A percentile compares a stretch with the other conserved stretches of the same genome.
phyloP scores from a whole-genome alignment of 2,329 filamentous ascomycete genomes.

The Hirsutella rhossiliensis region DNA sequence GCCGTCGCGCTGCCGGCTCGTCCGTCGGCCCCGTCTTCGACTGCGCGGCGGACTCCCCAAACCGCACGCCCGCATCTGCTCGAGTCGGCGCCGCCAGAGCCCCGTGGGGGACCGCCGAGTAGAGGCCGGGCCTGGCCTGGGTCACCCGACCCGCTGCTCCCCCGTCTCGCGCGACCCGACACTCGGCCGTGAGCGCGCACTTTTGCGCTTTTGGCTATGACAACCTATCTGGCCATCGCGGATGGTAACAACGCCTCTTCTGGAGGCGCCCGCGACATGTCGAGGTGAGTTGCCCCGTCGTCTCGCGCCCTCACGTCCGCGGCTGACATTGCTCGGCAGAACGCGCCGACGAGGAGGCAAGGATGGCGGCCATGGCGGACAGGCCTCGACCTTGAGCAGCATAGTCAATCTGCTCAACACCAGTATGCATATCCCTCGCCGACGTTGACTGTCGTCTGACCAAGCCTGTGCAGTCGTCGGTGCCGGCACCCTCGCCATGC shows the following conservation, averaged over 20 bases:
- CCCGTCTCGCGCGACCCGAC: not conserved
- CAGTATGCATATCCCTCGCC: slow-evolving; percentile 41
- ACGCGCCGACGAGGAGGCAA: slow-evolving; percentile 54
- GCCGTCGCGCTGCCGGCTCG: too few species aligned
- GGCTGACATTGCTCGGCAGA: slow-evolving; percentile 18
- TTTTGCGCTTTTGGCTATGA: slow-evolving; percentile 28
- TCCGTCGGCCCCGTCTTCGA: too few species aligned
- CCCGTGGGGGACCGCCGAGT: not conserved
- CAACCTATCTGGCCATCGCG: slow-evolving; percentile 40
- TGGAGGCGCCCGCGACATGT: slow-evolving; percentile 32
- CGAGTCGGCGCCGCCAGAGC: not conserved
- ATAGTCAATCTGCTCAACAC: slow-evolving; percentile 95
- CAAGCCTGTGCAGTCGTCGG: slow-evolving; percentile 60
- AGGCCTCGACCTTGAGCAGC: slow-evolving; percentile 82
- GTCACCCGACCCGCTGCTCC: not conserved
- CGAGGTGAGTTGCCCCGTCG: slow-evolving; percentile 23
- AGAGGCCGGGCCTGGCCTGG: not conserved
- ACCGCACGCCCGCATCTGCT: not conserved
- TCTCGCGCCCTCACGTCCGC: slow-evolving; percentile 2
- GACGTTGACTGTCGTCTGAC: slow-evolving; percentile 8
- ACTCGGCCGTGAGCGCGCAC: not conserved
- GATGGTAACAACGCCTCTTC: slow-evolving; percentile 30
- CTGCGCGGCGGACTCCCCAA: not conserved
- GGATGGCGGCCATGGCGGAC: slow-evolving; percentile 53
- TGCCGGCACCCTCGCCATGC: slow-evolving; percentile 88